These are phyloP conservation scores for Emydomyces testavorans DNA, from an alignment of 2,329 filamentous ascomycete species.

Conservation along the genomic window DNA sequence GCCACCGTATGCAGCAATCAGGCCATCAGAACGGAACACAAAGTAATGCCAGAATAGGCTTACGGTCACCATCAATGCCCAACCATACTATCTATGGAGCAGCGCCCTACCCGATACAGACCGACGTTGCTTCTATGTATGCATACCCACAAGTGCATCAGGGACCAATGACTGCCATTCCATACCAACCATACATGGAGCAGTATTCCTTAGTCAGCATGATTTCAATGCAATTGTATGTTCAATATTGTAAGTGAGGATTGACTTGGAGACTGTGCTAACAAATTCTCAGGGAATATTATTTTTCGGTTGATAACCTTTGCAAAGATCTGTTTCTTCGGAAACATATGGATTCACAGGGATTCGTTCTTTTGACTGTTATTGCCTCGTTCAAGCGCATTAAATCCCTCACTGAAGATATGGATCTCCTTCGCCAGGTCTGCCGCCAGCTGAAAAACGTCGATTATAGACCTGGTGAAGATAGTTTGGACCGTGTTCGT, in stretches of 20 bases:
- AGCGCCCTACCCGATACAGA: slow-evolving; percentile 28
- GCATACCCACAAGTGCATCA: slow-evolving; percentile 46
- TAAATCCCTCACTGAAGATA: slow-evolving; percentile 58
- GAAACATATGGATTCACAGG: slow-evolving; percentile 87
- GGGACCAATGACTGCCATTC: slow-evolving; percentile 45
- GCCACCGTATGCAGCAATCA: slow-evolving; percentile 31
- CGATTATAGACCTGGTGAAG: slow-evolving; percentile 63
- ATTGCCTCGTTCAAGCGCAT: slow-evolving; percentile 82
- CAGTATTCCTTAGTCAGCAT: slow-evolving; percentile 46
- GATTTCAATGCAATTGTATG: slow-evolving; percentile 49
- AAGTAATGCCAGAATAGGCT: slow-evolving; percentile 41
- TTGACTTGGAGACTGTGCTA: slow-evolving; percentile 19
- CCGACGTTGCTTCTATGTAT: slow-evolving; percentile 44
- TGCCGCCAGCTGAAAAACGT: slow-evolving; percentile 61
- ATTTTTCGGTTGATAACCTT: slow-evolving; percentile 92
- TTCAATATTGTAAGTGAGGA: slow-evolving; percentile 4
- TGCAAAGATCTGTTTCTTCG: slow-evolving; percentile 86
- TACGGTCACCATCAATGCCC: slow-evolving; percentile 53
- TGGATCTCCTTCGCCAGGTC: slow-evolving; percentile 61
- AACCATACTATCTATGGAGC: slow-evolving; percentile 43
- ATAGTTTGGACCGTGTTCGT: slow-evolving; percentile 68
- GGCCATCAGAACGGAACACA: slow-evolving; percentile 27
- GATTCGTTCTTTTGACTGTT: slow-evolving; percentile 70
- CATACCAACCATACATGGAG: slow-evolving; percentile 49
- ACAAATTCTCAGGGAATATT: slow-evolving; percentile 60